Conservation (phyloP, 139 green algal species). For the Marvania coccoides region DNA sequence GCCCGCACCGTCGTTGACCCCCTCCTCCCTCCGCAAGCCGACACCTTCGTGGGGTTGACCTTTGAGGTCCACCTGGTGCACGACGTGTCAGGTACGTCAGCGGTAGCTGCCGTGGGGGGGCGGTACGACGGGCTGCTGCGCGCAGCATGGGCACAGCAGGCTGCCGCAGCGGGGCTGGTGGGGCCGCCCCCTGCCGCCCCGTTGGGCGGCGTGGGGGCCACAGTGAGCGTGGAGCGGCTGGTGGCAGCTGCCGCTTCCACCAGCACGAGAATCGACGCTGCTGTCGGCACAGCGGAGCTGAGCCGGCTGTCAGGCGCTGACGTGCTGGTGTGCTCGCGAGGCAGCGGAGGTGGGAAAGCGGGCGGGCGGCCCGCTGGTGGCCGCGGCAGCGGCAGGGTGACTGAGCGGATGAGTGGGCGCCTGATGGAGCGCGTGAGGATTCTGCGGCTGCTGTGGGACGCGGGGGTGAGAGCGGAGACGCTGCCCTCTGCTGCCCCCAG, state of each 20-base stretch:
- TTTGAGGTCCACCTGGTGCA: slow-evolving; percentile 55
- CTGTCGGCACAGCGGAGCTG: slow-evolving; percentile 1
- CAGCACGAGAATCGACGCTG: not conserved
- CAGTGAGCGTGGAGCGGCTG: slow-evolving; percentile 56
- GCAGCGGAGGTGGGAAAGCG: slow-evolving; percentile 46
- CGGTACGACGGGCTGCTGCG: slow-evolving; percentile 66
- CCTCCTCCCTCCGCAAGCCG: slow-evolving; percentile 57
- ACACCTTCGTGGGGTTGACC: slow-evolving; percentile 60
- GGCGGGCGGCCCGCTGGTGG: too few species aligned
- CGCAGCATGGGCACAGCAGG: slow-evolving; percentile 52
- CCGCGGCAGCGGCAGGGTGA: not conserved
- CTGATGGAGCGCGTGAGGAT: slow-evolving; percentile 61
- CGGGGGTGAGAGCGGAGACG: slow-evolving; percentile 60
- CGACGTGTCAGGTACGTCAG: not conserved
- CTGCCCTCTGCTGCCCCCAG: slow-evolving; percentile 45
- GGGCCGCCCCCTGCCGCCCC: slow-evolving; percentile 8
- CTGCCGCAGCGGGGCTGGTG: slow-evolving; percentile 7
- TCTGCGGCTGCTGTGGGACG: slow-evolving; percentile 51
- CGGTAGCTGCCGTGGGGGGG: slow-evolving; percentile 46
- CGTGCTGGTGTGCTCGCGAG: slow-evolving; percentile 69
- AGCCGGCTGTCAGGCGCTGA: slow-evolving; percentile 33
- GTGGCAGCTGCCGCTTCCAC: slow-evolving; percentile 9
- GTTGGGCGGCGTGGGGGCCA: slow-evolving; percentile 55
- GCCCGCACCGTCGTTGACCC: slow-evolving; percentile 57
- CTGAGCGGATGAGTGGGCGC: slow-evolving; percentile 25